Percentiles rank a stretch among this genome's conserved stretches.
phyloP scores from a whole-genome alignment of 805 yeast genomes.

The Ogataea nonfermentans region DNA sequence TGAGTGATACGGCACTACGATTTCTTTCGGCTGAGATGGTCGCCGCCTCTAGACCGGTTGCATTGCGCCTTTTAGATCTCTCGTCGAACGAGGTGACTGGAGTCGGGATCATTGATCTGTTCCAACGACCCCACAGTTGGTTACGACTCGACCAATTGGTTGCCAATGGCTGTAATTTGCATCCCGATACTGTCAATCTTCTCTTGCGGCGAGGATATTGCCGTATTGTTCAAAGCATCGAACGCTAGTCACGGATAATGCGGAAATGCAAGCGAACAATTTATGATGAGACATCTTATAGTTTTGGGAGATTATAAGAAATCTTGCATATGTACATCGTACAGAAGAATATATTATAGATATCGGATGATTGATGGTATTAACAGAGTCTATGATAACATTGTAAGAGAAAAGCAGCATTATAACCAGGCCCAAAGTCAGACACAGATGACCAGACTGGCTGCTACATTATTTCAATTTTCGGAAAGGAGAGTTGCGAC shows the following conservation, averaged over 20 bases:
- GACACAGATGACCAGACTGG: not conserved
- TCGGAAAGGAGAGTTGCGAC: constrained; percentile 13
- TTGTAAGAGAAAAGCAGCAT: too few species aligned
- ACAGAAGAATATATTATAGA: too few species aligned
- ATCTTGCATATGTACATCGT: not conserved
- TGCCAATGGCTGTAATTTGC: constrained; percentile 20
- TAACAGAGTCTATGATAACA: not conserved
- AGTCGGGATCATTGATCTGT: constrained; percentile 24
- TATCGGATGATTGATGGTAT: too few species aligned
- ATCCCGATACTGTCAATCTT: constrained; percentile 18
- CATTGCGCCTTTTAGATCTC: constrained; percentile 16
- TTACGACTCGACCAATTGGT: constrained; percentile 16
- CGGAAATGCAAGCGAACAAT: too few species aligned
- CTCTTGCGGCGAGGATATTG: constrained; percentile 17
- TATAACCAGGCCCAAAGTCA: too few species aligned
- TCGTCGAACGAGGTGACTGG: constrained; percentile 26
- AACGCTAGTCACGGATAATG: not conserved
- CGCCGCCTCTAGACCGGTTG: not conserved
- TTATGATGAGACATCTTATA: too few species aligned
- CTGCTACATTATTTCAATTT: not conserved
- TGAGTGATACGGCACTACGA: constrained; percentile 22
- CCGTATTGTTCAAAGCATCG: constrained; percentile 10
- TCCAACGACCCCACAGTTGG: constrained; percentile 24
- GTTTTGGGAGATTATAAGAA: not conserved
- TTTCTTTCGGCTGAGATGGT: constrained; percentile 14